Percentiles rank a stretch among this genome's conserved stretches.
phyloP scores from a whole-genome alignment of 306 rosid species.

The Ormosia emarginata region DNA sequence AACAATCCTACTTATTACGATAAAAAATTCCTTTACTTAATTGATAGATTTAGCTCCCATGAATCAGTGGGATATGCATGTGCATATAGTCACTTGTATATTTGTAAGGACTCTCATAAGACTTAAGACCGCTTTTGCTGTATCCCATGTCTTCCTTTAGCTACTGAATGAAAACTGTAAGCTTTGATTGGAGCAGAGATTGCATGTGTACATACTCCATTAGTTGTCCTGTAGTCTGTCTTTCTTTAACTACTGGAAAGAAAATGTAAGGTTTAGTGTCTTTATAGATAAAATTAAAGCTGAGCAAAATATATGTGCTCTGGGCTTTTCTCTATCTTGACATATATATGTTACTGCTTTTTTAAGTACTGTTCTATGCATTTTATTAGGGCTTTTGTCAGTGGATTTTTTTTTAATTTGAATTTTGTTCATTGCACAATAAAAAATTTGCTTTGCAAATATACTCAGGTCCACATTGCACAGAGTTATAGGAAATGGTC shows the following conservation, averaged over 20 bases:
- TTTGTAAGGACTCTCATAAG: not conserved
- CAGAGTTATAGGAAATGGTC: constrained; percentile 81
- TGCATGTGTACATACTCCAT: not conserved
- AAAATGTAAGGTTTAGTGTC: not conserved
- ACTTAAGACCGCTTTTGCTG: not conserved
- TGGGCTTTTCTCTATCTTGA: not conserved
- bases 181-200: not conserved
- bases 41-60: not conserved
- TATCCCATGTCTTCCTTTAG: not conserved
- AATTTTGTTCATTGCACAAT: not conserved
- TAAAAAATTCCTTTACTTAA: not conserved
- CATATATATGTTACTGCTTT: not conserved
- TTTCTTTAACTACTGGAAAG: not conserved
- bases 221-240: not conserved
- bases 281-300: not conserved
- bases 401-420: not conserved
- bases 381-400: too few relatives aligned
- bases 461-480: constrained; percentile 85
- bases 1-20: not conserved
- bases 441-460: constrained; percentile 6
- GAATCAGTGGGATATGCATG: not conserved
- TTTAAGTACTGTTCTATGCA: not conserved
- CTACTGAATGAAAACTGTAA: not conserved
- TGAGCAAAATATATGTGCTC: not conserved
- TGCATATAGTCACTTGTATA: not conserved